These are phyloP conservation scores for Volvox africanus DNA, from an alignment of 139 green algal species.

Conservation along the genomic window DNA sequence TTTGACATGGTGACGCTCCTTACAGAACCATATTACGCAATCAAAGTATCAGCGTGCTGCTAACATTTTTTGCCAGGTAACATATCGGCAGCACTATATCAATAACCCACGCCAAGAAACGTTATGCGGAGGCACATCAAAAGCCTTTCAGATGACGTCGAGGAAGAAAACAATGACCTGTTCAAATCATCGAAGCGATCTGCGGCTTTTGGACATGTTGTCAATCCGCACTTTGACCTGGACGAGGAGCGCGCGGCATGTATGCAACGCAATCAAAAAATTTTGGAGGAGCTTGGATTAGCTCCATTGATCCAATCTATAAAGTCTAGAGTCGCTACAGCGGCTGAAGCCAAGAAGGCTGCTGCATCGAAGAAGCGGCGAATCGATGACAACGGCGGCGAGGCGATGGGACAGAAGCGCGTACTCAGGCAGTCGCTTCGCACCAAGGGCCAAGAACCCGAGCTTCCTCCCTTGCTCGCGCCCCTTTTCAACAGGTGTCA, in stretches of 20 bases:
- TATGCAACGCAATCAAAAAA: conserved; percentile 29
- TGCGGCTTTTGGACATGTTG: neutral
- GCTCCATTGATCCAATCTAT: neutral
- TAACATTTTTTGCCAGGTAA: too few relatives aligned
- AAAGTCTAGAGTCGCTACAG: neutral
- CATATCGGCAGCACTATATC: too few relatives aligned
- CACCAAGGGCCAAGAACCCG: neutral
- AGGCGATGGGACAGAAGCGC: neutral
- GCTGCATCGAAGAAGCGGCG: neutral
- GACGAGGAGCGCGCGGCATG: neutral
- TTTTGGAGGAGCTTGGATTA: conserved; percentile 4
- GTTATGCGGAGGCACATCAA: too few relatives aligned
- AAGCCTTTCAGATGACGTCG: neutral
- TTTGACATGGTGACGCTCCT: too few relatives aligned
- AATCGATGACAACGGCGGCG: neutral
- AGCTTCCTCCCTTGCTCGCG: conserved; percentile 2
- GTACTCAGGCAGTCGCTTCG: conserved; percentile 5
- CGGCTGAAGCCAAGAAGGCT: neutral
- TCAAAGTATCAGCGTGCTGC: too few relatives aligned
- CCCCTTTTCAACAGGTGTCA: neutral
- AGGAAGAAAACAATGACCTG: neutral
- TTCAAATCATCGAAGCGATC: neutral
- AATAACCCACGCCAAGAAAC: too few relatives aligned
- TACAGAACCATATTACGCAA: too few relatives aligned
- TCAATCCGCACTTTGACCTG: conserved; percentile 1